These are phyloP conservation scores for Fusarium sp. DNA, from an alignment of 2,329 filamentous ascomycete species.

Conservation along the genomic window DNA sequence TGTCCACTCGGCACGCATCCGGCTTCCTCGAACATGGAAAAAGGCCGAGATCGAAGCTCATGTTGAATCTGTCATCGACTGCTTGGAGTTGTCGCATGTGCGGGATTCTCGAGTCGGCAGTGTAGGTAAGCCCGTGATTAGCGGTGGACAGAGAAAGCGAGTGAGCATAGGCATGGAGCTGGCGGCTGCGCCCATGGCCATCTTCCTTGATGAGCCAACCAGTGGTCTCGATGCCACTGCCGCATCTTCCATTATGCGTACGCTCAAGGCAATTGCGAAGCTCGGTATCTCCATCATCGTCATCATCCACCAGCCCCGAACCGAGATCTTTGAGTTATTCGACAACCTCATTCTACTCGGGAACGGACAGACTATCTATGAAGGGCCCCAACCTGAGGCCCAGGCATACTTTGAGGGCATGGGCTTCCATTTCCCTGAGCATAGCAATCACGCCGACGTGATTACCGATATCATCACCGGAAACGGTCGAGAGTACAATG, in stretches of 20 bases:
- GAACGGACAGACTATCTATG: constrained; percentile 67
- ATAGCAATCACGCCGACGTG: constrained; percentile 67
- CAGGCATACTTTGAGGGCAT: constrained; percentile 63
- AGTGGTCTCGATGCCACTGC: constrained; percentile 67
- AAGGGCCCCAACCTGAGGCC: constrained; percentile 58
- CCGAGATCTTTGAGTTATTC: constrained; percentile 69
- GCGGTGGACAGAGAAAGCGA: constrained; percentile 68
- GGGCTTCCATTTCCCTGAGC: constrained; percentile 63
- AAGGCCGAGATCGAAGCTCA: constrained; percentile 62
- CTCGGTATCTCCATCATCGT: constrained; percentile 69
- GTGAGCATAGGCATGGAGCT: constrained; percentile 71
- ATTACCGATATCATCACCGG: constrained; percentile 73
- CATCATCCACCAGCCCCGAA: constrained; percentile 70
- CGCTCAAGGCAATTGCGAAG: constrained; percentile 64
- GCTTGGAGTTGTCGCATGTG: constrained; percentile 64
- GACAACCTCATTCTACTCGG: constrained; percentile 68
- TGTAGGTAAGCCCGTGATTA: constrained; percentile 63
- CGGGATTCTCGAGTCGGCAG: constrained; percentile 64
- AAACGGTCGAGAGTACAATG: constrained; percentile 64
- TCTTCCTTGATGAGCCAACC: constrained; percentile 67
- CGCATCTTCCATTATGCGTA: constrained; percentile 66
- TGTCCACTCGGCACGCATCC: constrained; percentile 67
- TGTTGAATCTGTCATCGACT: constrained; percentile 68
- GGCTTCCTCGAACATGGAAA: constrained; percentile 64
- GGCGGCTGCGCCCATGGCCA: constrained; percentile 66